Conservation (phyloP, 1,284 basidiomycete species). For the Sporisorium iseilematis-ciliati region DNA sequence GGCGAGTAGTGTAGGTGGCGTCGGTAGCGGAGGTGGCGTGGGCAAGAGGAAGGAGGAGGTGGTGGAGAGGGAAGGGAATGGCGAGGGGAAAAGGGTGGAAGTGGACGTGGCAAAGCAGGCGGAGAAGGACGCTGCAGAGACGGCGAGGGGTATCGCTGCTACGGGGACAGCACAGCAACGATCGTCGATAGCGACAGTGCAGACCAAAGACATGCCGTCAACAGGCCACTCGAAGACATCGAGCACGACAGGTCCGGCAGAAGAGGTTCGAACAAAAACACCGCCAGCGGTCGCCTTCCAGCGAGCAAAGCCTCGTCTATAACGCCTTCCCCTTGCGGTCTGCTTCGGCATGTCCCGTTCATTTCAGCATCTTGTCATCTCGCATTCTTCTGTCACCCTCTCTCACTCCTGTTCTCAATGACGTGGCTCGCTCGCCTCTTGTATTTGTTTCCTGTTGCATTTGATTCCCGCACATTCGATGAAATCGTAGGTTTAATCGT, state of each 20-base stretch:
- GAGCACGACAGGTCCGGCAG: neutral
- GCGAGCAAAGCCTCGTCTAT: slow-evolving; percentile 20
- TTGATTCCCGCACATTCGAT: neutral
- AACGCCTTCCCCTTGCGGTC: too few relatives aligned
- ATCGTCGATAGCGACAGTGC: neutral
- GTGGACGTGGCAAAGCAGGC: neutral
- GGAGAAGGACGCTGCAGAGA: slow-evolving; percentile 6
- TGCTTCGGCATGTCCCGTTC: too few relatives aligned
- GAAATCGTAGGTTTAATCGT: neutral
- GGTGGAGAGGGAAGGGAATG: neutral
- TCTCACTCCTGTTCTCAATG: too few relatives aligned
- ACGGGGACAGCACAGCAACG: neutral
- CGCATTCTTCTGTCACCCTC: neutral
- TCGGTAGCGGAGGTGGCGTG: neutral
- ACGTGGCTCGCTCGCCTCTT: neutral
- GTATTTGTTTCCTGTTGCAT: neutral
- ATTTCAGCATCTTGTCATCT: neutral
- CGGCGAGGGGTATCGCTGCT: neutral
- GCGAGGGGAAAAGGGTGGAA: neutral
- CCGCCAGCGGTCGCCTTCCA: slow-evolving; percentile 5
- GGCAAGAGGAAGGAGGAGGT: neutral
- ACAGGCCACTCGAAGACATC: neutral
- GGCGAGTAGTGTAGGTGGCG: neutral
- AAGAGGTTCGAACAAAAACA: neutral
- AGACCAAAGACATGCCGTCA: neutral